Conservation (phyloP, 176 grass and related monocot genomes). For the Eleusine indica region DNA sequence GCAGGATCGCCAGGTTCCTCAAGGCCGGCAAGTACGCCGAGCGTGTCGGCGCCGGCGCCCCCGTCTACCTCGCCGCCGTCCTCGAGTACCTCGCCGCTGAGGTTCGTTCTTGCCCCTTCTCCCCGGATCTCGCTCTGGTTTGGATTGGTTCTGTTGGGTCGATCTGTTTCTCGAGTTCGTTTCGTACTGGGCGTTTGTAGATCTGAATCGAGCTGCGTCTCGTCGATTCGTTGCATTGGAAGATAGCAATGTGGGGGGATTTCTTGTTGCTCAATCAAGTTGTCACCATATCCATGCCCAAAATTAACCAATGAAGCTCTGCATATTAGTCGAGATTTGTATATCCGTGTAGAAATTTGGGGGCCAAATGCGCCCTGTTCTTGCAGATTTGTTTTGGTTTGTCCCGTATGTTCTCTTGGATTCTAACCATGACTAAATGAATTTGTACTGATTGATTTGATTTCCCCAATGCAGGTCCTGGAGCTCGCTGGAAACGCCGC, state of each 20-base stretch:
- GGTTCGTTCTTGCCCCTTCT: slow-evolving; percentile 13
- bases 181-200: not conserved
- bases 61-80: slow-evolving; percentile 47
- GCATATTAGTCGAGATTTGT: not conserved
- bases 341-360: not conserved
- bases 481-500: slow-evolving; percentile 85
- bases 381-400: too few relatives aligned
- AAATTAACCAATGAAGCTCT: not conserved
- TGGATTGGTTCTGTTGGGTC: not conserved
- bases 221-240: rapidly evolving
- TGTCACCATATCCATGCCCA: too few relatives aligned
- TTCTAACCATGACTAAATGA: too few relatives aligned
- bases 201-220: not conserved
- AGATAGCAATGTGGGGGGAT: rapidly evolving
- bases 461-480: slow-evolving; percentile 35
- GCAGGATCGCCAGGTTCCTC: slow-evolving; percentile 85
- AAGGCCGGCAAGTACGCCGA: slow-evolving; percentile 94
- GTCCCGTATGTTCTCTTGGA: too few relatives aligned
- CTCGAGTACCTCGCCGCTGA: slow-evolving; percentile 57
- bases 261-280: too few relatives aligned
- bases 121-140: not conserved
- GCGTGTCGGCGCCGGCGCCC: slow-evolving; percentile 44
- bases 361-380: not conserved
- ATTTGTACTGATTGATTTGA: not conserved
- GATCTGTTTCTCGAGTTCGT: not conserved